Percentiles rank a stretch among this genome's conserved stretches.
These are phyloP conservation scores for Colletotrichum euphorbiae DNA, from an alignment of 2,329 filamentous ascomycete genomes.

Conservation along the genomic window DNA sequence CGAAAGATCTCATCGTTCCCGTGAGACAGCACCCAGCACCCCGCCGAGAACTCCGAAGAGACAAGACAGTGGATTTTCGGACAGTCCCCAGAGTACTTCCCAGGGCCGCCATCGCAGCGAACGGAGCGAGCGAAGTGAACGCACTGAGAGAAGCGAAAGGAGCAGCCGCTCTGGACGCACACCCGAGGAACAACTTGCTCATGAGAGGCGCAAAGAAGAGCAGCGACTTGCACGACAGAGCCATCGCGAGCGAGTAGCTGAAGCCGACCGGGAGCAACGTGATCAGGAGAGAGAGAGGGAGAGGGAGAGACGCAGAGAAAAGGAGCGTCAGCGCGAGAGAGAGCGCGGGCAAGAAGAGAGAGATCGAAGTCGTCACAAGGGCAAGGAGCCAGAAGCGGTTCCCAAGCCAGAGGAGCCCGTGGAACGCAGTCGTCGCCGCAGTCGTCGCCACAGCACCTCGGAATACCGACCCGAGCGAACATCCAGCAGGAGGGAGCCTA, in stretches of 20 bases:
- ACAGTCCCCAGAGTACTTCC: slow-evolving; percentile 46
- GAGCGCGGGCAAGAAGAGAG: slow-evolving; percentile 21
- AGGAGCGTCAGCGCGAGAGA: slow-evolving; percentile 27
- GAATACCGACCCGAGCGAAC: slow-evolving; percentile 42
- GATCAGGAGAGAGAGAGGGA: slow-evolving; percentile 12
- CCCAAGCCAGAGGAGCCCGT: slow-evolving; percentile 24
- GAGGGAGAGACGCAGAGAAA: slow-evolving; percentile 39
- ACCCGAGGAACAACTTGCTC: slow-evolving; percentile 61
- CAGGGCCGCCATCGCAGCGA: slow-evolving; percentile 42
- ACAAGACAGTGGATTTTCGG: slow-evolving; percentile 60
- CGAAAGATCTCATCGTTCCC: slow-evolving; percentile 47
- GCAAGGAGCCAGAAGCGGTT: slow-evolving; percentile 47
- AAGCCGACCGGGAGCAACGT: slow-evolving; percentile 28
- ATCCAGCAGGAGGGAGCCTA: slow-evolving; percentile 45
- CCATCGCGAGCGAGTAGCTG: slow-evolving; percentile 33
- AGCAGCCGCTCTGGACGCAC: slow-evolving; percentile 49
- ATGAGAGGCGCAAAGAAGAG: slow-evolving; percentile 63
- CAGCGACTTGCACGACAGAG: slow-evolving; percentile 47
- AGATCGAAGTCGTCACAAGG: slow-evolving; percentile 46
- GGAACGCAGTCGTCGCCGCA: slow-evolving; percentile 50
- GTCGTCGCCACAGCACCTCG: slow-evolving; percentile 56
- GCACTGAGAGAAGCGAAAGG: slow-evolving; percentile 30
- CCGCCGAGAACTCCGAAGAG: slow-evolving; percentile 55
- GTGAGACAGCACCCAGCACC: slow-evolving; percentile 47
- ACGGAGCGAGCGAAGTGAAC: slow-evolving; percentile 23